These are phyloP conservation scores for Millerago galiae DNA, from an alignment of 805 yeast genomes.

Conservation along the genomic window DNA sequence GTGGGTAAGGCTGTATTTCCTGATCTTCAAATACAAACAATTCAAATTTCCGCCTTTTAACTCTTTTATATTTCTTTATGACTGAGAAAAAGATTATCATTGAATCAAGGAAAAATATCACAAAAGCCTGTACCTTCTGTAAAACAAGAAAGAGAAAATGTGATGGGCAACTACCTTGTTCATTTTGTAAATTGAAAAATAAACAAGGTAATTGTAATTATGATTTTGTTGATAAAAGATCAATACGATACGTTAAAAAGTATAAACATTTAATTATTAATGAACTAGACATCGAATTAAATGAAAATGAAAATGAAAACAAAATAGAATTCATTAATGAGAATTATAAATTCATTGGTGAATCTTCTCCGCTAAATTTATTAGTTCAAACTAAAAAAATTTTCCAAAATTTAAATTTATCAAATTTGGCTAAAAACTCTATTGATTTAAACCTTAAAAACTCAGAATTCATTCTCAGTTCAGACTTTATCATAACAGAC, in stretches of 20 bases:
- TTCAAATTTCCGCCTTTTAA: too few relatives aligned
- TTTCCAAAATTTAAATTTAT: slow-evolving; percentile 17
- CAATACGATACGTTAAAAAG: slow-evolving; percentile 2
- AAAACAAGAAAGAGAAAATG: slow-evolving; percentile 30
- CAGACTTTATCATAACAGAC: not conserved
- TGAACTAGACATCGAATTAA: not conserved
- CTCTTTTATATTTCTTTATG: too few relatives aligned
- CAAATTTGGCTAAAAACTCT: not conserved
- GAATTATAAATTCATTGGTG: slow-evolving; percentile 22
- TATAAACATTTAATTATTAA: too few relatives aligned
- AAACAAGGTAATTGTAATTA: slow-evolving; percentile 23
- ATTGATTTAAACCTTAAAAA: not conserved
- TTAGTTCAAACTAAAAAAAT: slow-evolving; percentile 31
- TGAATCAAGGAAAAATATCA: slow-evolving; percentile 28
- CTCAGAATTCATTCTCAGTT: too few relatives aligned
- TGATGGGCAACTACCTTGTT: slow-evolving; percentile 26
- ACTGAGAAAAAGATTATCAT: not conserved
- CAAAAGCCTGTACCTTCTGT: slow-evolving; percentile 38
- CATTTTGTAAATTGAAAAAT: slow-evolving; percentile 24
- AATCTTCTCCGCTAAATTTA: slow-evolving; percentile 30
- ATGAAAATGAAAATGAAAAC: not conserved
- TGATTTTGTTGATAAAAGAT: slow-evolving; percentile 9
- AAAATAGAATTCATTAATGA: not conserved
- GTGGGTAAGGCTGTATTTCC: too few relatives aligned
- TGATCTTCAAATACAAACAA: too few relatives aligned